These are phyloP conservation scores for Phytophthora tubulina DNA, from an alignment of 352 stramenopile species.

Conservation along the genomic window DNA sequence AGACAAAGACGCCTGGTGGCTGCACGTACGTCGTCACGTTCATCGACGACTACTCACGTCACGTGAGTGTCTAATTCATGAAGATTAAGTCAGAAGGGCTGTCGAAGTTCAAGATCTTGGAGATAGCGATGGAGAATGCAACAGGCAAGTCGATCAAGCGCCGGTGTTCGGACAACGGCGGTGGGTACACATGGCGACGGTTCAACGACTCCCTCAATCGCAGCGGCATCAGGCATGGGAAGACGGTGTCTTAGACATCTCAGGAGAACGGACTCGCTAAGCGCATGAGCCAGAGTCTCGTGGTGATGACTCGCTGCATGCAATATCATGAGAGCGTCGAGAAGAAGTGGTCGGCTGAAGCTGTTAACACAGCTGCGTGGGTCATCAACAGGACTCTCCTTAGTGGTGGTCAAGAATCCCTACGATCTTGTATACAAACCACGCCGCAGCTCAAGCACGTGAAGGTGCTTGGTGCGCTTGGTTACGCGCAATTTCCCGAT, in stretches of 20 bases:
- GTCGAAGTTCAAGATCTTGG: no score
- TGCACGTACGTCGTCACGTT: no score
- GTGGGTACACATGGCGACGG: constrained; percentile 6
- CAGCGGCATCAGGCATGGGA: background rate
- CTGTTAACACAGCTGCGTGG: background rate
- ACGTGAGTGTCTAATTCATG: no score
- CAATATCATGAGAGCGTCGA: background rate
- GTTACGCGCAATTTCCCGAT: constrained; percentile 27
- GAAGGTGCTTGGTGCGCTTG: constrained; percentile 19
- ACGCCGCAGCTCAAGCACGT: constrained; percentile 29
- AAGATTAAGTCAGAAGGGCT: no score
- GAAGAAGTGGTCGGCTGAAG: background rate
- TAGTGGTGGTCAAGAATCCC: no score
- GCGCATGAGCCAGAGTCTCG: background rate
- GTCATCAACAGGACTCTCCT: background rate
- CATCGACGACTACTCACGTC: no score
- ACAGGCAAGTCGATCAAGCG: background rate
- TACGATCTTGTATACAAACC: constrained; percentile 5
- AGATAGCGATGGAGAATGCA: no score
- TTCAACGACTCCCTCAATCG: background rate
- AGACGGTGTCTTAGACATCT: background rate
- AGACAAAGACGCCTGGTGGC: background rate
- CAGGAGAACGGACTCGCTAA: constrained; percentile 4
- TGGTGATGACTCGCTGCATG: constrained; percentile 1
- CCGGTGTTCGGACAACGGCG: constrained; percentile 25